Evolutionary conservation across 2,329 filamentous ascomycete genomes (phyloP), one percentile per base, ranked within the genome.

Genomic region (Fusarium sp.): DNA sequence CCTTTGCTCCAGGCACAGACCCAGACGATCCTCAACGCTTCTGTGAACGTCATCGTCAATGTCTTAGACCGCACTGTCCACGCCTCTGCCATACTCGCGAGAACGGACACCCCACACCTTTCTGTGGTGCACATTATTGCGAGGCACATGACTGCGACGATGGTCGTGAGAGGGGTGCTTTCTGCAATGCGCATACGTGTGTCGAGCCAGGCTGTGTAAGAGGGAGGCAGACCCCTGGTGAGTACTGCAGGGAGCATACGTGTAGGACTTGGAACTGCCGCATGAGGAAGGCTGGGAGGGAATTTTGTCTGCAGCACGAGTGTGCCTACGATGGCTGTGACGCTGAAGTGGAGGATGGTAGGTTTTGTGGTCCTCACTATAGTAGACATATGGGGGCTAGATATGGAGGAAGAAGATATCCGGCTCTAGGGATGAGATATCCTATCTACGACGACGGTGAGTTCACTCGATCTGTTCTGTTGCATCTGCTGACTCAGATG

Each of bases 101-200:
- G 12, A 74, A 70, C 35, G 79, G 77, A 10, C 57, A 71, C 35
- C 51, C 66, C 18, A 74, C 76, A 16, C 72, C 71, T 8, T 76
- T 76, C 60, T 81, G 79, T 63, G 72, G 76, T 42, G 68, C 69
- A 8, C 79, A 81, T 63, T 79, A 72, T 68, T 80, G 79, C 44
- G 72, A 78, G 48, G 70, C 65, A 25, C 51, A 60, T 21, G 77
- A 77, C 42, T 81, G 79, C 65, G 64, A 72, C n/a, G 64, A 66
- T 23, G 74, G 72, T 29, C 63, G 78, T 21, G 72, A 70, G 10
- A 66, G 44, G 5, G 74, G 63, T 5, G 58, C 58, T 3, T 66
- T 74, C 58, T 80, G 79, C 57, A 66, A 60, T n/a, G 64, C 70
- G 14, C 79, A 80, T 56, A 77, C 76, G 38, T 81, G 79, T 49